Percentiles rank a stretch among this genome's conserved stretches.
These are phyloP conservation scores for Alternaria angustiovoidea DNA, from an alignment of 2,329 filamentous ascomycete genomes.

Conservation along the genomic window DNA sequence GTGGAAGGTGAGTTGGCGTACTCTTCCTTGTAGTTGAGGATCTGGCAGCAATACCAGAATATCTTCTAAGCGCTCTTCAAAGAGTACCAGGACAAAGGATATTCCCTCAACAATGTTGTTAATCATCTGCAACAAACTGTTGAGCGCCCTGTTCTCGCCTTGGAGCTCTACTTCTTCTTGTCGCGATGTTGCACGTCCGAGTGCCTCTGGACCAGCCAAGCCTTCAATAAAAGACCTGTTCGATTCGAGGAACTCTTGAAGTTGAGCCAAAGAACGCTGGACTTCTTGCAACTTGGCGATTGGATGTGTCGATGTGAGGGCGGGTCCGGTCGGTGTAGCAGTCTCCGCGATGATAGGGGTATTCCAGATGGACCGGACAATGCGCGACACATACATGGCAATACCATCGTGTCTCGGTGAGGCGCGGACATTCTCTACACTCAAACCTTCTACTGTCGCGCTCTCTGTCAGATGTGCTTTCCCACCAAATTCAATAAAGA, in stretches of 20 bases:
- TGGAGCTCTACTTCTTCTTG: slow-evolving; percentile 93
- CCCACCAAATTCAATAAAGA: slow-evolving; percentile 92
- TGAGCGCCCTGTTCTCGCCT: slow-evolving; percentile 91
- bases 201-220: slow-evolving; percentile 85
- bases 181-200: slow-evolving; percentile 78
- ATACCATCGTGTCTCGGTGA: slow-evolving; percentile 91
- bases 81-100: slow-evolving; percentile 92
- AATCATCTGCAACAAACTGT: slow-evolving; percentile 84
- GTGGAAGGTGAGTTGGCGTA: slow-evolving; percentile 84
- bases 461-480: slow-evolving; percentile 86
- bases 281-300: slow-evolving; percentile 74
- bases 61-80: slow-evolving; percentile 90
- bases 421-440: slow-evolving; percentile 82
- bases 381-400: slow-evolving; percentile 82
- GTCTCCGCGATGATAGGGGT: slow-evolving; percentile 71
- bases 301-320: slow-evolving; percentile 72
- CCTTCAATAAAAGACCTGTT: slow-evolving; percentile 95
- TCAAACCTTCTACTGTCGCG: slow-evolving; percentile 65
- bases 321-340: slow-evolving; percentile 65
- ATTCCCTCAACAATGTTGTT: slow-evolving; percentile 94
- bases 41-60: slow-evolving; percentile 79
- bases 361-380: slow-evolving; percentile 92
- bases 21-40: slow-evolving; percentile 69
- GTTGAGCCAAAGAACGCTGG: slow-evolving; percentile 79
- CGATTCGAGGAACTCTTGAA: slow-evolving; percentile 82